Percentiles rank a stretch among this genome's conserved stretches.
These are phyloP conservation scores for Leucocoprinus birnbaumii DNA, from an alignment of 768 basidiomycete genomes.

Conservation along the genomic window DNA sequence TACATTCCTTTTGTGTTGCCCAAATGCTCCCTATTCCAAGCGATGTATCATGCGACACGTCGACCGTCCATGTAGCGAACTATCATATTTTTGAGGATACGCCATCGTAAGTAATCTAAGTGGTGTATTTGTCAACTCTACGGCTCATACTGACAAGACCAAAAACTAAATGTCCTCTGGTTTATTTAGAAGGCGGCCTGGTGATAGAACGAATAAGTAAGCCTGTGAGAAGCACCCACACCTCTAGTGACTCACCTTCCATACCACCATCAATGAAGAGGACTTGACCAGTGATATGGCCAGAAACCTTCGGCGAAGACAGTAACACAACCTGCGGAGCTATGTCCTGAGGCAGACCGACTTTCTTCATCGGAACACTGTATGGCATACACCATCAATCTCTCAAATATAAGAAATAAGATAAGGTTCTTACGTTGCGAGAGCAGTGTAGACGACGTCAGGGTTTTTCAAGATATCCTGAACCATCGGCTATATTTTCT, in stretches of 20 bases:
- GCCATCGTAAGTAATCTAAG: too few species aligned
- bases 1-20: too few species aligned
- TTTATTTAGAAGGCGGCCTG: not conserved
- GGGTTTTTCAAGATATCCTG: slow-evolving; percentile 56
- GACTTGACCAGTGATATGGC: slow-evolving; percentile 69
- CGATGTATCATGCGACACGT: too few species aligned
- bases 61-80: too few species aligned
- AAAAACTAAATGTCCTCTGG: not conserved
- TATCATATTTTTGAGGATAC: too few species aligned
- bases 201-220: too few species aligned
- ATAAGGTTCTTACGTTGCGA: slow-evolving; percentile 57
- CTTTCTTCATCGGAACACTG: slow-evolving; percentile 72
- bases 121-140: too few species aligned
- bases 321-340: slow-evolving; percentile 63
- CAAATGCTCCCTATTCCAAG: too few species aligned
- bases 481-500: slow-evolving; percentile 43
- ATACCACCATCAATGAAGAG: slow-evolving; percentile 75
- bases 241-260: slow-evolving; percentile 54
- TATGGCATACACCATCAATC: not conserved
- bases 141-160: too few species aligned
- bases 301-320: slow-evolving; percentile 58
- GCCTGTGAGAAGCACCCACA: too few species aligned
- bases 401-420: not conserved
- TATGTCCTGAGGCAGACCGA: slow-evolving; percentile 60
- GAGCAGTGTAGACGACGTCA: slow-evolving; percentile 46